Evolutionary conservation across 192 early-diverging fungal genomes (phyloP), one percentile per base, ranked within the genome.

Genomic region (Coemansia sp.): DNA sequence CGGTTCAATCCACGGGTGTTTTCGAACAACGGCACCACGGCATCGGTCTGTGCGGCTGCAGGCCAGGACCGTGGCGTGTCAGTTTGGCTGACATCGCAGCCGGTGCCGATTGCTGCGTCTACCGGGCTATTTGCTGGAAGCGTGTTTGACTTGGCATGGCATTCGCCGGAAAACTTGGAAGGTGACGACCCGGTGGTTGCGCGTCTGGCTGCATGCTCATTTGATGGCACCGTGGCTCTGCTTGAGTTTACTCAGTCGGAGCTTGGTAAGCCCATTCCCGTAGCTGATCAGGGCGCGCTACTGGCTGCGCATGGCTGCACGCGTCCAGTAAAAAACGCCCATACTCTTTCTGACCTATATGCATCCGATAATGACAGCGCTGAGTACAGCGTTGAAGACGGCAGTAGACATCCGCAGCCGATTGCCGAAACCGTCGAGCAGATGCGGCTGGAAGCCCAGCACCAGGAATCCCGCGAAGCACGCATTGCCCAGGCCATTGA

Each of bases 1-100:
- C 85, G 87, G 62, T 97, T 95, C 80, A 93, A 90, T 56, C 94
- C 94, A 9, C 63, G 84, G 6, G 68, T 93, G 6, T 94, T 93
- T 62, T 71, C 11, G 18, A 21, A 59, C 6, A 41, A 60, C 3
- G 62, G 56, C 12, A 53, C 72, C 14, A 80, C 80, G 10, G 41
- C 53, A 23, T 82, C 85, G 1, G 69, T 97, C 1, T 90, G 88
- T 63, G 94, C 96, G 0, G 72, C 93, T 12, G 94, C 88, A n/a
- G 88, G 89, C 53, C 93, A 95, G 55, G 96, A 98, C 76, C 71
- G 89, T 46, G 82, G 87, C 15, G 66, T 98, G 18, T 86, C 90
- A 1, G 80, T 98, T 4, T 98, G 96, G 96, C 82, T 83, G 66
- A 96, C 92, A 2, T 80, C 83, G 20, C 80, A 84, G 21, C 69